phyloP scores from a whole-genome alignment of 1,284 basidiomycete species.

The Sanghuangporus baumii region DNA sequence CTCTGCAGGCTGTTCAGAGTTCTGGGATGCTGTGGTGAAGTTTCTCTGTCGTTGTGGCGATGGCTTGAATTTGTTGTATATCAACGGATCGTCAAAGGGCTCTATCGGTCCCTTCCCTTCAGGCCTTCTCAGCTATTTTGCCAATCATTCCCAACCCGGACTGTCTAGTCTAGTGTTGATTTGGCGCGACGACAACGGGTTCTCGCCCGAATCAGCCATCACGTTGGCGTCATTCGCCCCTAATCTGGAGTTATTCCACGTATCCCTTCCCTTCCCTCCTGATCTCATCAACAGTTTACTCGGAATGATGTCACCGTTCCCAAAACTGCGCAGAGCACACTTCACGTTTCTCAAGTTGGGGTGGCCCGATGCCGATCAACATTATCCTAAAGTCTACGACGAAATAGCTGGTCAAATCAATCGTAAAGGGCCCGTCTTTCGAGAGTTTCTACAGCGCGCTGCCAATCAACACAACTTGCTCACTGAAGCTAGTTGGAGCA shows the following conservation, averaged over 20 bases:
- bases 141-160: not conserved
- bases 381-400: not conserved
- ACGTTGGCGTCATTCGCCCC: not conserved
- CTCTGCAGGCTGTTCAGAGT: not conserved
- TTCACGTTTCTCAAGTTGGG: constrained; percentile 7
- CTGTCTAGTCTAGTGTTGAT: constrained; percentile 6
- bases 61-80: not conserved
- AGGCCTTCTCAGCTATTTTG: constrained; percentile 1
- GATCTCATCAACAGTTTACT: not conserved
- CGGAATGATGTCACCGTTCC: constrained; percentile 1
- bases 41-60: constrained; percentile 10
- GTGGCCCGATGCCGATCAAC: not conserved
- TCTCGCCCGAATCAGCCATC: not conserved
- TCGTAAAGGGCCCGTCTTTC: constrained; percentile 2
- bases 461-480: not conserved
- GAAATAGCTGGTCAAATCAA: not conserved
- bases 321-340: constrained; percentile 9
- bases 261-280: constrained; percentile 3
- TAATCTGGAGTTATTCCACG: constrained; percentile 8
- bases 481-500: constrained; percentile 15
- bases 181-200: constrained; percentile 11
- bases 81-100: constrained; percentile 13
- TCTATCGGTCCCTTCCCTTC: constrained; percentile 4
- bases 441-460: constrained; percentile 2
- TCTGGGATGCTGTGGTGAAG: constrained; percentile 10